Evolutionary conservation across 768 basidiomycete genomes (phyloP), one percentile per base, ranked within the genome.

Genomic region (Collybiopsis luxurians): DNA sequence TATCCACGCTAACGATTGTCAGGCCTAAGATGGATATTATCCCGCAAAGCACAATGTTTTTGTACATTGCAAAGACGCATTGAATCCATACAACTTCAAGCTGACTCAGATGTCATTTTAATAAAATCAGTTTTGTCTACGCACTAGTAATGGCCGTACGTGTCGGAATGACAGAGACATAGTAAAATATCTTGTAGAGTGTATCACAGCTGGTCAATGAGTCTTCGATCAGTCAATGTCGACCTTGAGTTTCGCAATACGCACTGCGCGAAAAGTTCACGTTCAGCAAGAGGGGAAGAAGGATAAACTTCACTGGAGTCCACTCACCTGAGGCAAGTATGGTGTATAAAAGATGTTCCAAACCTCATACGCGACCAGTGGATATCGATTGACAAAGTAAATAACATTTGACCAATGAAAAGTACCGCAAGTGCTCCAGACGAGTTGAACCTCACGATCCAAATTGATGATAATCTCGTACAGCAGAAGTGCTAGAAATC

Each of bases 381-480:
- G 47, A 34, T 49, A 49, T 17, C 47, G 47, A 49, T 49, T 49
- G 5, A 31, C 31, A 17, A 19, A 49, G 30, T 49, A 49, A 17
- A 49, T 30, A 21, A 31, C 47, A 12, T 49, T 49, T 21, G 47
- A 49, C 47, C 47, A 49, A 11, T 31, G 28, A 21, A 49, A 49
- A 13, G 19, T 34, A 21, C 31, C 47, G 15, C 28, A 49, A 49
- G 47, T 34, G 5, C 47, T 34, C 47, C 47, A 49, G 19, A 49
- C 47, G 2, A 34, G 17, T 31, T 31, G 47, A 11, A 49, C 19
- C 19, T 49, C 47, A 17, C 47, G 47, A 21, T 34, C 47, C 47
- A 49, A 15, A 13, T 49, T 49, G 47, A 49, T 31, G 30, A 34
- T n/a, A 13, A 49, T 49, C n/a, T 49, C 47, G 47, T 49, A 49